Evolutionary conservation across 371 early-diverging fungal genomes (phyloP).

Genomic region (Quaeritorhiza haematococci): DNA sequence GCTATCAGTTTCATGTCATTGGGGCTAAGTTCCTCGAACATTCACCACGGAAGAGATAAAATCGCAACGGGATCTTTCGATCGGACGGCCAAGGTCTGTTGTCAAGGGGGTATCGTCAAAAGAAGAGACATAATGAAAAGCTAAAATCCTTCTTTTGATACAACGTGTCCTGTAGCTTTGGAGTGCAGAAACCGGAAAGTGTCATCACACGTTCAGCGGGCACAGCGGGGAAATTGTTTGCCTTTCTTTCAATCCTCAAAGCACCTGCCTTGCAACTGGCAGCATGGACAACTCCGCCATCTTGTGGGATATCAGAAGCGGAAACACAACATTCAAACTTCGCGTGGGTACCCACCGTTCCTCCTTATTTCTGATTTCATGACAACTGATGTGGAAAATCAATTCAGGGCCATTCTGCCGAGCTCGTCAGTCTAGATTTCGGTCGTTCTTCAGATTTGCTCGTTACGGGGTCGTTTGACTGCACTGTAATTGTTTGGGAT

Average conservation of each 20-base stretch:
- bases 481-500: slow-evolving; percentile 38
- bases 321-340: slow-evolving; percentile 24
- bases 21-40: no score
- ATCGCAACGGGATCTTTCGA: slow-evolving; percentile 42
- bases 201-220: slow-evolving; percentile 29
- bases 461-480: slow-evolving; percentile 39
- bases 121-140: no score
- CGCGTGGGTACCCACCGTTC: no score
- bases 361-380: not conserved
- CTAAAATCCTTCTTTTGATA: no score
- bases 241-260: slow-evolving; percentile 28
- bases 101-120: no score
- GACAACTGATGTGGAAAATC: not conserved
- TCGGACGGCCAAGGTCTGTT: slow-evolving; percentile 33
- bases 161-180: slow-evolving; percentile 21
- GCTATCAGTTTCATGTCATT: not conserved
- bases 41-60: no score
- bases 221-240: slow-evolving; percentile 35
- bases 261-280: slow-evolving; percentile 25
- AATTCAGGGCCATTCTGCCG: slow-evolving; percentile 35
- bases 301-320: slow-evolving; percentile 39
- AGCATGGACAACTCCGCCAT: slow-evolving; percentile 38
- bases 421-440: slow-evolving; percentile 26
- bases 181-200: slow-evolving; percentile 32
- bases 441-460: slow-evolving; percentile 17